Conservation (phyloP, 2,329 filamentous ascomycete species). For the Pleoardoris graminearum region DNA sequence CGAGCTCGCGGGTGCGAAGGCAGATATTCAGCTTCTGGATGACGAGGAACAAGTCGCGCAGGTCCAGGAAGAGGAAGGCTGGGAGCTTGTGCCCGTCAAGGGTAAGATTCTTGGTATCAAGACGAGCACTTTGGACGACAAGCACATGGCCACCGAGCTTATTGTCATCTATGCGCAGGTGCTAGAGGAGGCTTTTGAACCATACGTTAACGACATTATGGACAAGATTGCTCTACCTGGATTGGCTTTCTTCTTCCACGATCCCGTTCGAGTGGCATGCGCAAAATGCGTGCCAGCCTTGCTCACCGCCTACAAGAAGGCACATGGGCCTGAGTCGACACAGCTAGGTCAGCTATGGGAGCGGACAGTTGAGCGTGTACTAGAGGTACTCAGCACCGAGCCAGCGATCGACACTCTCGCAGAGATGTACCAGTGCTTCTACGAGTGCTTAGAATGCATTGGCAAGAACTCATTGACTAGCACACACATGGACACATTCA, state of each 20-base stretch:
- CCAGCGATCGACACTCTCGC: slow-evolving; percentile 94
- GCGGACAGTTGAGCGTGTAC: slow-evolving; percentile 82
- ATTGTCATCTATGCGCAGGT: slow-evolving; percentile 97
- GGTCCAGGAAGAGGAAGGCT: slow-evolving; percentile 92
- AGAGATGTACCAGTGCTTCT: slow-evolving; percentile 99
- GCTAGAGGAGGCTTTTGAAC: slow-evolving; percentile 88
- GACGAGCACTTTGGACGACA: slow-evolving; percentile 95
- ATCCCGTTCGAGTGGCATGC: slow-evolving; percentile 91
- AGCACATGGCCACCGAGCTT: slow-evolving; percentile 99
- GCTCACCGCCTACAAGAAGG: slow-evolving; percentile 90
- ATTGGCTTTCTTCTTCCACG: slow-evolving; percentile 98
- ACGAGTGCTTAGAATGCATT: slow-evolving; percentile 93
- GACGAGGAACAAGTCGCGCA: slow-evolving; percentile 93
- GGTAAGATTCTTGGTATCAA: slow-evolving; percentile 98
- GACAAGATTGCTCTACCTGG: slow-evolving; percentile 94
- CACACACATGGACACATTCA: slow-evolving; percentile 83
- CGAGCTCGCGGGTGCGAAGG: slow-evolving; percentile 89
- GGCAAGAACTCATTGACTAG: slow-evolving; percentile 79
- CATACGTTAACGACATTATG: slow-evolving; percentile 91
- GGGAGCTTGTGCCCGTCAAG: slow-evolving; percentile 95
- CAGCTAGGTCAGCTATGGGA: slow-evolving; percentile 84
- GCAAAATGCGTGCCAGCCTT: slow-evolving; percentile 93
- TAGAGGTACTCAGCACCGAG: slow-evolving; percentile 91
- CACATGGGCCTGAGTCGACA: slow-evolving; percentile 77
- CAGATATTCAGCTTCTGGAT: slow-evolving; percentile 93